Base-by-base conservation (phyloP, 2,329 filamentous ascomycete species). In the Fusarium mexicanum region DNA sequence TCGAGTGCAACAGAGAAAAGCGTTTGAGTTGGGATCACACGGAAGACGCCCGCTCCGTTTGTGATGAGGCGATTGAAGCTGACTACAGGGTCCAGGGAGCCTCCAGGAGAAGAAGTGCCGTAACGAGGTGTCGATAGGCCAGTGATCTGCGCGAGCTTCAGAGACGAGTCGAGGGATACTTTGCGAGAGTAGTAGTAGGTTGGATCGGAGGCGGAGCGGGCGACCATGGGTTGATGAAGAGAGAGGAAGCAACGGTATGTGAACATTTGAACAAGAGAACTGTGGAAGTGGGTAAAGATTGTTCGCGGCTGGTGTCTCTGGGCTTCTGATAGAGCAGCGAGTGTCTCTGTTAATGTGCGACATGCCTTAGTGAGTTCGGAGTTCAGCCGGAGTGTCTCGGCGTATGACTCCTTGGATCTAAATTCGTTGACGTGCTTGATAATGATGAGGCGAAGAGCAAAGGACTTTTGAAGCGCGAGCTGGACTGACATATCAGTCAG, bases 121-220 rank as follows among this genome's bases (percentile, higher is more conserved):
- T 72, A 69, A 6, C 68, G 55, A 22, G 61, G 75, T 22, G 67
- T 73, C 6, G 78, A 76, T 20, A 83, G 74, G 7, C 76, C 75
- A 67, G 78, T 81, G 16, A 83, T 79, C 54, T 81, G 78, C 4
- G 79, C 75, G 13, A 83, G 74, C 63, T 83, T 83, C 54, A 84
- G 76, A 2, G 81, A 82, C 16, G 81, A 82, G 73, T 87, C 86
- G 16, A 87, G 81, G 47, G 83, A 84, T 57, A 87, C 84, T 67
- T 88, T 88, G 26, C 86, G 84, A 0, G 87, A 89, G 77, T 87
- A 89, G 77, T 87, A 87, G 69, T 85, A 88, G 3, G 83, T 81
- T 1, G 86, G 85, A 44, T 88, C 83, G 3, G 83, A 79, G 18
- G 84, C 81, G 0, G 87, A 85, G 20, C 82, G 80, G 11, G 79